Conservation (phyloP, 345 rosid genomes). For the Hibiscus syriacus region DNA sequence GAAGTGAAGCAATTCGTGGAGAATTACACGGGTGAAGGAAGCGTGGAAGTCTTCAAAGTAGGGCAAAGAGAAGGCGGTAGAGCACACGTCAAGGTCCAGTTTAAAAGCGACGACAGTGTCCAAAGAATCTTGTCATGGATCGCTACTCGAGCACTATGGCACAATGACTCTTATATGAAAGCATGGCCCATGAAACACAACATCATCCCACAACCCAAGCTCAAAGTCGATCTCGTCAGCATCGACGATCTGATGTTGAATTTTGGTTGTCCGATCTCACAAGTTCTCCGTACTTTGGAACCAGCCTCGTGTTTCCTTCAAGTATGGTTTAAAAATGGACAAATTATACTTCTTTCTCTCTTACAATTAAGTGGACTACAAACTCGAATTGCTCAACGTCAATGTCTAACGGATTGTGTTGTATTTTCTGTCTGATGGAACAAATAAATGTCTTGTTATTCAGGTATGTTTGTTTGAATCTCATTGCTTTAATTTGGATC, state of each 20-base stretch:
- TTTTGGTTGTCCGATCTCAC: slow-evolving; percentile 24
- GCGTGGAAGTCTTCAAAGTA: slow-evolving; percentile 28
- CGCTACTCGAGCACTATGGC: slow-evolving; percentile 6
- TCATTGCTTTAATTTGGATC: background rate
- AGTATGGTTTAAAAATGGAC: slow-evolving; percentile 14
- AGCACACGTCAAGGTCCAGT: slow-evolving; percentile 55
- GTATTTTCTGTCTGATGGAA: slow-evolving; percentile 22
- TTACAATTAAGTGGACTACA: slow-evolving; percentile 28
- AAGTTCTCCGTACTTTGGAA: slow-evolving; percentile 29
- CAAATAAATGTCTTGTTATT: slow-evolving; percentile 47
- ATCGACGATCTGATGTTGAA: slow-evolving; percentile 14
- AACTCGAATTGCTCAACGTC: slow-evolving; percentile 65
- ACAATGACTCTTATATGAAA: slow-evolving; percentile 17
- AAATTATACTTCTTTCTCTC: slow-evolving; percentile 22
- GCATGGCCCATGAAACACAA: background rate
- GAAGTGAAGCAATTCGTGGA: slow-evolving; percentile 36
- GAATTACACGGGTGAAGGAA: slow-evolving; percentile 27
- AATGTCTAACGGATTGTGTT: slow-evolving; percentile 70
- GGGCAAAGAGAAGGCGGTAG: slow-evolving; percentile 25
- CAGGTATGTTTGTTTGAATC: slow-evolving; percentile 35
- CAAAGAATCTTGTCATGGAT: slow-evolving; percentile 22
- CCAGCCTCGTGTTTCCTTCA: slow-evolving; percentile 9
- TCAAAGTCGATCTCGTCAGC: background rate
- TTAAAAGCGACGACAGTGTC: slow-evolving; percentile 29
- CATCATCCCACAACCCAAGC: too few relatives aligned